A percentile compares a stretch with the other conserved stretches of the same genome.
These are phyloP conservation scores for Sporothrix inflata DNA, from an alignment of 2,329 filamentous ascomycete genomes.

Conservation along the genomic window DNA sequence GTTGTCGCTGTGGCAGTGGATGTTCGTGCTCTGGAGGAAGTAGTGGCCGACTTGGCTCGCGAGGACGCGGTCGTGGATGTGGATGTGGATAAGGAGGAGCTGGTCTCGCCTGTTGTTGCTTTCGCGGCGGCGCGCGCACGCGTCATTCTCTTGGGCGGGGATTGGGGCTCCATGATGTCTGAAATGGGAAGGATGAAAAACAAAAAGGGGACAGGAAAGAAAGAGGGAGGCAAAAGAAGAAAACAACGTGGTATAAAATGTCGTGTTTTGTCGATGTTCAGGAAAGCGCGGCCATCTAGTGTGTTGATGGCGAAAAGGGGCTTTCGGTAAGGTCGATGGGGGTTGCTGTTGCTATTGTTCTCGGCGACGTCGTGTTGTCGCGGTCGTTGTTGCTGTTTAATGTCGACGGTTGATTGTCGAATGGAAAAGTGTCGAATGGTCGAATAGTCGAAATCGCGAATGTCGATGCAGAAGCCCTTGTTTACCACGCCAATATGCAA, in stretches of 20 bases:
- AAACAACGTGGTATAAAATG: not conserved
- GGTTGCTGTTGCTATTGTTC: not conserved
- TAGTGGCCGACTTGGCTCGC: conserved; percentile 47
- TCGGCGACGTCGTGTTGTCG: conserved; percentile 14
- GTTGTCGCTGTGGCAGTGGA: conserved; percentile 41
- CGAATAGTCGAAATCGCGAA: conserved; percentile 5
- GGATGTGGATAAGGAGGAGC: conserved; percentile 45
- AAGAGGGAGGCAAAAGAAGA: not conserved
- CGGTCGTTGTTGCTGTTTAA: conserved; percentile 8
- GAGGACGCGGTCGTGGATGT: conserved; percentile 35
- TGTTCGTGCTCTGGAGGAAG: conserved; percentile 54
- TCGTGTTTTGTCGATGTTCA: not conserved
- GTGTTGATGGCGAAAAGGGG: not conserved
- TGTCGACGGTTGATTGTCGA: not conserved
- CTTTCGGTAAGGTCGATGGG: not conserved
- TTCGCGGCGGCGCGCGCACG: conserved; percentile 50
- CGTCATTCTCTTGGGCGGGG: conserved; percentile 39
- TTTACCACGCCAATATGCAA: not conserved
- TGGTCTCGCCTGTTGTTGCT: conserved; percentile 39
- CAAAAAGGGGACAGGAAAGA: not conserved
- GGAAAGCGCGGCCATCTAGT: not conserved
- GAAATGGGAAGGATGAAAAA: not conserved
- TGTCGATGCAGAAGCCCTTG: conserved; percentile 5
- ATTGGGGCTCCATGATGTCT: conserved; percentile 36
- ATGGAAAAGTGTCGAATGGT: not conserved